phyloP scores from a whole-genome alignment of 768 basidiomycete genomes.

The Leccinum truebloodii region DNA sequence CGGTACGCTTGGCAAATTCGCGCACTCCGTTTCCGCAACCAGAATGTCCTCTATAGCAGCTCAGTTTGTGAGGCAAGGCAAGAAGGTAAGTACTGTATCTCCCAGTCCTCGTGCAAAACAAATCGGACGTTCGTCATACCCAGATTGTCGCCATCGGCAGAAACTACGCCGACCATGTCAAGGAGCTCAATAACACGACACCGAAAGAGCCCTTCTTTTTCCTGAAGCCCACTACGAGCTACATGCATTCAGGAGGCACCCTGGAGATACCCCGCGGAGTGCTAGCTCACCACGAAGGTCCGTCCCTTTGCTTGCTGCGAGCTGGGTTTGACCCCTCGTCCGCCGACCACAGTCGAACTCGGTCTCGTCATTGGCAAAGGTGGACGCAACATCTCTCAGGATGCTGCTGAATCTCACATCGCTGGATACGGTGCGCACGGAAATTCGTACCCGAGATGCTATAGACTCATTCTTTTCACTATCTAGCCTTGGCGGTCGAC shows the following conservation, averaged over 20 bases:
- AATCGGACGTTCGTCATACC: background rate
- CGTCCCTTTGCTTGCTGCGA: background rate
- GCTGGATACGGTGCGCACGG: constrained; percentile 81
- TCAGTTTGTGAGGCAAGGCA: constrained; percentile 46
- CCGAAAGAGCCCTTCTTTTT: constrained; percentile 99
- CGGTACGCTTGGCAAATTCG: background rate
- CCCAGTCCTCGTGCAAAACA: background rate
- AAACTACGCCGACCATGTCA: constrained; percentile 90
- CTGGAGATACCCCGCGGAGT: constrained; percentile 88
- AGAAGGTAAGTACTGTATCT: constrained; percentile 37
- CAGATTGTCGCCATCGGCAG: constrained; percentile 96
- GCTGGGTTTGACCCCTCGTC: background rate
- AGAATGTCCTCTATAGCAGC: constrained; percentile 37
- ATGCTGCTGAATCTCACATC: constrained; percentile 72
- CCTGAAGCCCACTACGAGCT: constrained; percentile 93
- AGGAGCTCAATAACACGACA: constrained; percentile 81
- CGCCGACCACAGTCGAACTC: constrained; percentile 74
- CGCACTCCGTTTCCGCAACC: constrained; percentile 9
- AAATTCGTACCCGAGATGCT: background rate
- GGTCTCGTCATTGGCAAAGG: constrained; percentile 92
- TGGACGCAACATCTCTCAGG: constrained; percentile 78
- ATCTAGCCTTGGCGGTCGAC: constrained; percentile 87
- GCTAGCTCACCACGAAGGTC: constrained; percentile 90
- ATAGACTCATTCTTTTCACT: background rate
- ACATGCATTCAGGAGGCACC: constrained; percentile 71